phyloP scores from a whole-genome alignment of 139 green algal genomes.

The Chlorella sp. region DNA sequence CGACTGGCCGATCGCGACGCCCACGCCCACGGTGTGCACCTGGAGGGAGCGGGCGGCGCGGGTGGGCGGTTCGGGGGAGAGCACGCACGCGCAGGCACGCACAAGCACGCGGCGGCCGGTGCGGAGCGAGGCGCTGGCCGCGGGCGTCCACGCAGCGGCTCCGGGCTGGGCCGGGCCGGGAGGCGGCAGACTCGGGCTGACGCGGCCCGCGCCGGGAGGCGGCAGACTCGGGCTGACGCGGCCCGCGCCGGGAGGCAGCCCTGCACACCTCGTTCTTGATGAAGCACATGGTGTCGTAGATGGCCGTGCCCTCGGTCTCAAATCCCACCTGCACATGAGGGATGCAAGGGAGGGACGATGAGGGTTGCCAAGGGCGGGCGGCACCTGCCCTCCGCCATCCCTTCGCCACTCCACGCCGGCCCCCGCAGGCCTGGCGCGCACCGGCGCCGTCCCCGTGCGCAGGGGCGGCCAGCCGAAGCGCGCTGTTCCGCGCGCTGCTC shows the following conservation, averaged over 20 bases:
- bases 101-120: too few species aligned
- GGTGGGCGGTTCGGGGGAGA: neutral
- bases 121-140: neutral
- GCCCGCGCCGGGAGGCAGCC: slow-evolving; percentile 5
- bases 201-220: too few species aligned
- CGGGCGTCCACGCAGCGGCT: too few species aligned
- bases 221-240: too few species aligned
- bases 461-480: neutral
- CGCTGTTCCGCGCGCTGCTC: neutral
- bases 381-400: too few species aligned
- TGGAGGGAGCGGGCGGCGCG: neutral
- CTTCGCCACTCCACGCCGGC: too few species aligned
- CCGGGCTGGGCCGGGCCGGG: too few species aligned
- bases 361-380: too few species aligned
- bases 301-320: slow-evolving; percentile 92
- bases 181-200: too few species aligned
- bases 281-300: slow-evolving; percentile 92
- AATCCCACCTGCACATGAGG: slow-evolving; percentile 85
- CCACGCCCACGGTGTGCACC: slow-evolving; percentile 60
- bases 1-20: slow-evolving; percentile 74
- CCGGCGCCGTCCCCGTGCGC: too few species aligned
- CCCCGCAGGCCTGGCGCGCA: too few species aligned
- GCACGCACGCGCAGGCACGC: neutral
- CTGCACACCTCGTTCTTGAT: slow-evolving; percentile 77
- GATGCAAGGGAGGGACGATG: too few species aligned